Percentiles rank a stretch among this genome's conserved stretches.
Conservation (phyloP, 257 asterid species). For the Lavandula angustifolia region DNA sequence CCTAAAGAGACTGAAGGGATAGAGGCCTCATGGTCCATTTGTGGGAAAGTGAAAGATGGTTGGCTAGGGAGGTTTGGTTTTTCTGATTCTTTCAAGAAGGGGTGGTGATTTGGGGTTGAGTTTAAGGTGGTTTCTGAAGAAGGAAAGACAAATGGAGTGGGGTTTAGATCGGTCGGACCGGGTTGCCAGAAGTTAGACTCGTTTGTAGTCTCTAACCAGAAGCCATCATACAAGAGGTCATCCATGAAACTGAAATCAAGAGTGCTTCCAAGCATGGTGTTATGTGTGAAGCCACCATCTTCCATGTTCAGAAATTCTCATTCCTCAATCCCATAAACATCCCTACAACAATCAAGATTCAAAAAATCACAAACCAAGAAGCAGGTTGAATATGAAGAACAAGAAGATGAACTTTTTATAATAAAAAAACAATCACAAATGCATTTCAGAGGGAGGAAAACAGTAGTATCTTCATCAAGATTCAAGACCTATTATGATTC, state of each 20-base stretch:
- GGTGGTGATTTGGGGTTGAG: conserved; percentile 32
- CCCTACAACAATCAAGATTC: not conserved
- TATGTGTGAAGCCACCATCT: conserved; percentile 53
- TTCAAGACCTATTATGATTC: not conserved
- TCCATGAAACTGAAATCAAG: conserved; percentile 58
- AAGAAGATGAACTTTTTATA: conserved; percentile 44
- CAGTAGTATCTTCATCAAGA: conserved; percentile 8
- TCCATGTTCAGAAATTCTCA: conserved; percentile 53
- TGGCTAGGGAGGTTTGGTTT: conserved; percentile 25
- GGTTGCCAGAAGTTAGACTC: conserved; percentile 64
- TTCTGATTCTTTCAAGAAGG: conserved; percentile 37
- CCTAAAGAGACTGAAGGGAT: conserved; percentile 36
- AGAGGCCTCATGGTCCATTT: conserved; percentile 41
- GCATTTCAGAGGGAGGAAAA: conserved; percentile 38
- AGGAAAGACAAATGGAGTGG: conserved; percentile 36
- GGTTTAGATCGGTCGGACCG: conserved; percentile 28
- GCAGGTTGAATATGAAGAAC: conserved; percentile 47
- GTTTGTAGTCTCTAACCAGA: conserved; percentile 72
- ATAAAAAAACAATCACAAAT: conserved; percentile 36
- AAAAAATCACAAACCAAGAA: conserved; percentile 41
- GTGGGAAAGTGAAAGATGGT: conserved; percentile 26
- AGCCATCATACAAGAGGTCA: conserved; percentile 70
- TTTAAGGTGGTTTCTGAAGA: conserved; percentile 32
- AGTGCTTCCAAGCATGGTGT: conserved; percentile 35
- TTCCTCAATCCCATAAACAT: conserved; percentile 27